Conservation (phyloP, 2,329 filamentous ascomycete genomes). For the Rugonectria rugulosa region DNA sequence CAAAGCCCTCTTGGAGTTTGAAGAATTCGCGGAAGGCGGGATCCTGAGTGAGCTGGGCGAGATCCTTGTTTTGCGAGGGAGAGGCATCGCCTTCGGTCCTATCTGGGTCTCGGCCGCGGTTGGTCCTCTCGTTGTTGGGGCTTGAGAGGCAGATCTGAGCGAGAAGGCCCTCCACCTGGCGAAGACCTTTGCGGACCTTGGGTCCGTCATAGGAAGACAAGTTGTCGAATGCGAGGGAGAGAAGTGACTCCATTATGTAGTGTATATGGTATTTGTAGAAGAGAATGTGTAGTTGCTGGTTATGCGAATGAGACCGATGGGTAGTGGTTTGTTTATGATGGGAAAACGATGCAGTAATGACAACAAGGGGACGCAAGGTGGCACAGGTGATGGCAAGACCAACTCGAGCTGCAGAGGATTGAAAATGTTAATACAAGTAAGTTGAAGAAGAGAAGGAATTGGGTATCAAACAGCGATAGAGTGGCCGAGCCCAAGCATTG, state of each 20-base stretch:
- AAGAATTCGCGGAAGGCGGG: constrained; percentile 96
- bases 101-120: constrained; percentile 34
- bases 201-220: constrained; percentile 88
- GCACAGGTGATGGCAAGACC: constrained; percentile 14
- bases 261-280: background rate
- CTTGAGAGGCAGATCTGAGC: constrained; percentile 90
- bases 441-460: constrained; percentile 15
- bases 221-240: constrained; percentile 95
- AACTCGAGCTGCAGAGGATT: constrained; percentile 14
- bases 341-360: constrained; percentile 1
- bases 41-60: constrained; percentile 78
- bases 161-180: constrained; percentile 91
- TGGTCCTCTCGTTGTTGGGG: constrained; percentile 32
- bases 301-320: constrained; percentile 21
- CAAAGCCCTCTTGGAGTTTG: constrained; percentile 94
- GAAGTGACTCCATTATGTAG: constrained; percentile 81
- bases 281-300: constrained; percentile 17
- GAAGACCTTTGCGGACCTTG: constrained; percentile 92
- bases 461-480: constrained; percentile 27
- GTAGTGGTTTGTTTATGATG: constrained; percentile 26
- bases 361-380: background rate
- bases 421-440: constrained; percentile 23
- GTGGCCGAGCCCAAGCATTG: constrained; percentile 23
- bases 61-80: constrained; percentile 62
- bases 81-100: constrained; percentile 50